Evolutionary conservation across 768 basidiomycete species (phyloP).

Genomic region (Suillus discolor): DNA sequence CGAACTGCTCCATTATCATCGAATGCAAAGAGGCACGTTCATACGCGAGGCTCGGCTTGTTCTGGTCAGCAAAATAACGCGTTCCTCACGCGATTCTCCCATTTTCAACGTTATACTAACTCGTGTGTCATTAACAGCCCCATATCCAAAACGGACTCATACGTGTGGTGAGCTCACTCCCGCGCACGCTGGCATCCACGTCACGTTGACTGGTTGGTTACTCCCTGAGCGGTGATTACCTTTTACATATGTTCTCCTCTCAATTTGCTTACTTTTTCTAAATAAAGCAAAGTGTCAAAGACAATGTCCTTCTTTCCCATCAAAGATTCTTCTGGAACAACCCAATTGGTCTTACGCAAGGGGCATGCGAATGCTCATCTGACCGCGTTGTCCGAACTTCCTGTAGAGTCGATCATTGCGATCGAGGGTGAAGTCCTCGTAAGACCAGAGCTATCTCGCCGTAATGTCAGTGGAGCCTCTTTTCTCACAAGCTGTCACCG

Average conservation of each 20-base stretch:
- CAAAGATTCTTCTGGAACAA: slow-evolving; percentile 73
- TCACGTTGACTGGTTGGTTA: slow-evolving; percentile 82
- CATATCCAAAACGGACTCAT: slow-evolving; percentile 65
- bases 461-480: slow-evolving; percentile 48
- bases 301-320: slow-evolving; percentile 84
- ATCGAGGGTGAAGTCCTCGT: slow-evolving; percentile 72
- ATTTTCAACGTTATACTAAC: neutral
- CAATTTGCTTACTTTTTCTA: slow-evolving; percentile 37
- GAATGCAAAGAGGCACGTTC: slow-evolving; percentile 10
- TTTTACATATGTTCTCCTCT: slow-evolving; percentile 30
- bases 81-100: slow-evolving; percentile 13
- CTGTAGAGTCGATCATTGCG: slow-evolving; percentile 78
- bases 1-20: slow-evolving; percentile 14
- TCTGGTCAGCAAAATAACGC: slow-evolving; percentile 13
- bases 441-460: slow-evolving; percentile 63
- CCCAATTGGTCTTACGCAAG: slow-evolving; percentile 74
- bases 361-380: slow-evolving; percentile 31
- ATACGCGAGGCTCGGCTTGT: slow-evolving; percentile 10
- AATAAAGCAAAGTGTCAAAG: slow-evolving; percentile 65
- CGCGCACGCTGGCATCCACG: slow-evolving; percentile 52
- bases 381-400: slow-evolving; percentile 57
- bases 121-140: slow-evolving; percentile 38
- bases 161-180: slow-evolving; percentile 59
- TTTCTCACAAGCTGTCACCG: neutral
- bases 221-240: slow-evolving; percentile 74